A percentile compares a stretch with the other conserved stretches of the same genome.
Evolutionary conservation across 2,329 filamentous ascomycete species (phyloP).

Genomic region (Aspergillus quadricinctus): DNA sequence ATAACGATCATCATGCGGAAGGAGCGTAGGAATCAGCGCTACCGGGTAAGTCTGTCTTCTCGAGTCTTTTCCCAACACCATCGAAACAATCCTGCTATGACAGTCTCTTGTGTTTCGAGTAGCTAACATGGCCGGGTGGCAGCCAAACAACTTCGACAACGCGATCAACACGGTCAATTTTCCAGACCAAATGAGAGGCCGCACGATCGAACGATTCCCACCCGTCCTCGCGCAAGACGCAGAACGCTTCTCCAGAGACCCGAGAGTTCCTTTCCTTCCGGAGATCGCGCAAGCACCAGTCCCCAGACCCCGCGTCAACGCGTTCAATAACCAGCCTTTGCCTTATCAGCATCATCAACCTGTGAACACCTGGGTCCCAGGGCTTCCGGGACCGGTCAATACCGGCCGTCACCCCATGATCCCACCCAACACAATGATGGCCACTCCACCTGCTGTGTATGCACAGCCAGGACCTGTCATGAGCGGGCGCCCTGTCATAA

Average conservation of each 20-base stretch:
- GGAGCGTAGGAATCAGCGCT: background rate
- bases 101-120: background rate
- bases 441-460: background rate
- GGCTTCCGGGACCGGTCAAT: background rate
- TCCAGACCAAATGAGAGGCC: background rate
- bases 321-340: background rate
- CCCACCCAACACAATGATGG: background rate
- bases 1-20: background rate
- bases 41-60: background rate
- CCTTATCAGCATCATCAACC: background rate
- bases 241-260: background rate
- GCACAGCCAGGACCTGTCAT: background rate
- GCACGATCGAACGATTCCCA: background rate
- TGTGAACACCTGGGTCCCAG: background rate
- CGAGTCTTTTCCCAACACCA: background rate
- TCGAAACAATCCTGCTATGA: background rate
- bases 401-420: background rate
- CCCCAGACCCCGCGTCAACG: background rate
- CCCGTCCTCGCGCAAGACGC: background rate
- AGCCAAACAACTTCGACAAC: background rate
- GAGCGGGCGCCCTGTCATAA: background rate
- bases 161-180: background rate
- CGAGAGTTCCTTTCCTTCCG: background rate
- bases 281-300: background rate
- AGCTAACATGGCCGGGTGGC: background rate